Base-by-base conservation (phyloP, 176 grass and related monocot genomes). In the Cenchrus americanus region DNA sequence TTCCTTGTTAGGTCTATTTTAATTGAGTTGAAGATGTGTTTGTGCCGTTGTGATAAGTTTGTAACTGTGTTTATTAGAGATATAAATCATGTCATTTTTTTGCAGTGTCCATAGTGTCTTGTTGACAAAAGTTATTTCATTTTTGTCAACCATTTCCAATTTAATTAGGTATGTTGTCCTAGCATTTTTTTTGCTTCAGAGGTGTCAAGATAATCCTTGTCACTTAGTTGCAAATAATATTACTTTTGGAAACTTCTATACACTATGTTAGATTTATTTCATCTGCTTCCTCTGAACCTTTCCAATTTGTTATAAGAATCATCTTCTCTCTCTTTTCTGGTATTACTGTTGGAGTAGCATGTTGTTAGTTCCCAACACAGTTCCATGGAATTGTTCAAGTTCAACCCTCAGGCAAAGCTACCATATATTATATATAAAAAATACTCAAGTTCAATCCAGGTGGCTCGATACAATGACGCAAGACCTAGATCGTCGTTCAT, bases 391-490 rank as follows among this genome's bases (percentile, higher is more conserved):
- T 17, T 78, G 18, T 42, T 71, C 69, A 63, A 53, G 7, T 34
- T 34, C 72, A 68, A 76, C 47, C 10, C 47, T 13, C 9, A 66
- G 43, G 34, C 34, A 37, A 37, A 37, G 34, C 34, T 37, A 44
- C 43, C 43, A 44, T 44, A 44, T 44, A 44, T 44, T 7, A 44
- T 44, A 44, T 44, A 44, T 44, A 44, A 44, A 43, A 43, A 22
- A 2, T 13, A n/a, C 19, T 21, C 10, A 51, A 51, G 49, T 51
- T 51, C 49, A 51, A 51, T 13, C 49, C 5, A 43, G 61, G 43
- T 44, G 62, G 50, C 17, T 79, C 67, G 55, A 14, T 66, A 74
- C 67, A 64, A 14, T 66, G 80, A 88, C 48, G 80, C 23, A 73
- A 19, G 46, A 79, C 18, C n/a, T 55, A 64, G 32, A 63, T 15